Base-by-base conservation (phyloP, 805 yeast genomes). In the Candida hungchunana region DNA sequence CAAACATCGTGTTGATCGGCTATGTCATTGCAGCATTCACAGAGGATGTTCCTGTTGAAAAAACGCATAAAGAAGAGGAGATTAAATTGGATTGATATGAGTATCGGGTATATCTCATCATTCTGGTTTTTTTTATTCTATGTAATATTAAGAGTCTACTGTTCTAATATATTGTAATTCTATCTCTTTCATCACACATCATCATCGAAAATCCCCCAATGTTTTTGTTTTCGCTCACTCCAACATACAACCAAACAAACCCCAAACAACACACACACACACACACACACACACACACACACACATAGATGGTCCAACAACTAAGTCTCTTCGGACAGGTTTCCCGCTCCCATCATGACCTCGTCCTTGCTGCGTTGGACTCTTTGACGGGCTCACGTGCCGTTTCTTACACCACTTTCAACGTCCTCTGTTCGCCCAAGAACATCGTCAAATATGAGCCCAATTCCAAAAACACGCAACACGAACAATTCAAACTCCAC, bases 1-100 rank as follows among this genome's bases (percentile, higher is more conserved):
- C 93, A 18, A 84, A 84, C 52, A 60, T 79, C 6, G 93, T 84
- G 15, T 63, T 84, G 46, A 73, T 83, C 34, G 84, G 82, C 1
- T 84, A 81, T 51, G 77, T 84, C 22, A 66, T 80, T 13, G 82
- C 73, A 41, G 93, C 94, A 2, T 83, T 83, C 59, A 71, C 70
- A 16, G 94, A 84, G 54, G 82, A 80, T 34, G 58, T 58, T 28
- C 53, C 52, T 11, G 47, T 56, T 6, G 62, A 53, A 12, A 55
- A 48, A 16, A 41, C 48, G 6, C 62, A 61, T 34, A 63, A 71
- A 42, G 66, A 67, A 43, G 62, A 66, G 32, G 66, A 67, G 25
- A 30, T 40, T 15, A 53, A 53, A 18, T 41, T 53, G 27, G 58
- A 53, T 29, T 51, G 36, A 44, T 8, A 8, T 26, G 18, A 11